phyloP scores from a whole-genome alignment of 129 eudicot species.

The Helianthus annuus region HanXRQr2.0-SUNRISE NC_035434.2:155784673-155785172 shows the following conservation, averaged over 20 bases:
- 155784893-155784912: not conserved
- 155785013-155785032: constrained; percentile 41
- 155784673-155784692: no score
- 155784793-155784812: constrained; percentile 91
- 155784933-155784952: constrained; percentile 56
- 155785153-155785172: not conserved
- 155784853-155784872: not conserved
- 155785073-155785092: constrained; percentile 56
- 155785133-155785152: constrained; percentile 26
- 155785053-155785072: constrained; percentile 66
- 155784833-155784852: constrained; percentile 68
- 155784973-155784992: constrained; percentile 52
- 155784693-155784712: no score
- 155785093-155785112: constrained; percentile 67
- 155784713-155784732: not conserved
- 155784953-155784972: constrained; percentile 85
- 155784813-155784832: constrained; percentile 68
- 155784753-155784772: constrained; percentile 43
- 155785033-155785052: constrained; percentile 58
- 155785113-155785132: constrained; percentile 60
- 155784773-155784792: constrained; percentile 85
- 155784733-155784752: not conserved
- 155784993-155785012: constrained; percentile 38
- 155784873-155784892: not conserved
- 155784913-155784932: constrained; percentile 78